Conservation (phyloP, 306 rosid genomes). For the Adenanthera pavonina region DNA sequence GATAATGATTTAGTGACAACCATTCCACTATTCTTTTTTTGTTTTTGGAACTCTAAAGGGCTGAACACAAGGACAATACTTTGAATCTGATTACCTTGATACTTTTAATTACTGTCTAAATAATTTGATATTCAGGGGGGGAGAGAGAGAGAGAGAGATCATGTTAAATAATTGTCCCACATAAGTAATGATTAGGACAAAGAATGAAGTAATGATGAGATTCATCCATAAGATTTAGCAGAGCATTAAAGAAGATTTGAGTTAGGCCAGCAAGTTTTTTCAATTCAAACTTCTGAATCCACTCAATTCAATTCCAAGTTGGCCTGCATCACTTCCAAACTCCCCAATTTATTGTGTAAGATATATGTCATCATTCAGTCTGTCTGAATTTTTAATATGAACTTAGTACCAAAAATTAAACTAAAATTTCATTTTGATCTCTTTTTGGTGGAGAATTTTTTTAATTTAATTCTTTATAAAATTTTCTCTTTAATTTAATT, state of each 20-base stretch:
- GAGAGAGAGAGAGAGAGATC: too few relatives aligned
- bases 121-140: neutral
- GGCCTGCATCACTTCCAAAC: too few relatives aligned
- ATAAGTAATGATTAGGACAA: slow-evolving; percentile 16
- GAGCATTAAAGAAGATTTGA: neutral
- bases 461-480: too few relatives aligned
- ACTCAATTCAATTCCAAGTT: neutral
- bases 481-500: too few relatives aligned
- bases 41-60: neutral
- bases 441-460: too few relatives aligned
- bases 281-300: neutral
- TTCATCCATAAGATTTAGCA: neutral
- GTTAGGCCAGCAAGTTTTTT: neutral
- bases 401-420: too few relatives aligned
- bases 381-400: too few relatives aligned
- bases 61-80: neutral
- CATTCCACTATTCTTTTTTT: neutral
- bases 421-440: too few relatives aligned
- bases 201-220: slow-evolving; percentile 8
- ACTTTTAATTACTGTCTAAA: neutral
- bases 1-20: neutral
- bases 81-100: neutral
- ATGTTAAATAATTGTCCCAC: neutral
- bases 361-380: neutral
- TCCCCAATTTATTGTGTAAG: neutral